Conservation (phyloP, 1,284 basidiomycete species). For the Volvariella surrecta region DNA sequence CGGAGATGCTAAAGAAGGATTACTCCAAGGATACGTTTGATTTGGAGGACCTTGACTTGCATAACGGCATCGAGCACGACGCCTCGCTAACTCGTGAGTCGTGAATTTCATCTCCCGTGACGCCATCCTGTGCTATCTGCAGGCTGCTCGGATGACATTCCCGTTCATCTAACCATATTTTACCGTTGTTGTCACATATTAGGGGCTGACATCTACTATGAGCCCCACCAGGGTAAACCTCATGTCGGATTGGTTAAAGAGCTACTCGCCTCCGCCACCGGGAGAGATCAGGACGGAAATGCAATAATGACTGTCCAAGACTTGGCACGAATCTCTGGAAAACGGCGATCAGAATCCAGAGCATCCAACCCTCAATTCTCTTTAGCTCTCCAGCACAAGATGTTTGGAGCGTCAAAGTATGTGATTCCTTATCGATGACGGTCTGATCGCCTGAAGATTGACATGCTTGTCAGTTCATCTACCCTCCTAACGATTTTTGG, state of each 20-base stretch:
- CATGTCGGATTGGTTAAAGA: constrained; percentile 43
- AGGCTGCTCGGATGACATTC: too few species aligned
- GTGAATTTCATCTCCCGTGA: neutral
- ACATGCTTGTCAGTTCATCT: constrained; percentile 30
- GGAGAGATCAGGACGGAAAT: constrained; percentile 40
- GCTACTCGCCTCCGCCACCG: constrained; percentile 51
- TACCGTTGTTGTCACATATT: constrained; percentile 1
- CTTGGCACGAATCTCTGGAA: constrained; percentile 43
- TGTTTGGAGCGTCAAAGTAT: constrained; percentile 64
- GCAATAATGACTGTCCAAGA: constrained; percentile 44
- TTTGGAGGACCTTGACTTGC: constrained; percentile 53
- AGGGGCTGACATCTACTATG: constrained; percentile 46
- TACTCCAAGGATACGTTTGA: constrained; percentile 54
- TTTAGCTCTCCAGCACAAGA: constrained; percentile 37
- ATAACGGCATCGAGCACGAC: constrained; percentile 77
- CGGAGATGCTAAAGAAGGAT: constrained; percentile 44
- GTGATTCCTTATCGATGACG: constrained; percentile 16
- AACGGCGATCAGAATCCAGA: constrained; percentile 49
- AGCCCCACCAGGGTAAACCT: constrained; percentile 44
- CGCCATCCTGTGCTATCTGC: neutral
- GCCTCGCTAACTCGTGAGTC: constrained; percentile 59
- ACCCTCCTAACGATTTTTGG: constrained; percentile 59
- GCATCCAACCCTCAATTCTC: constrained; percentile 47
- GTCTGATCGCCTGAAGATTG: constrained; percentile 2
- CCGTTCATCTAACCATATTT: neutral